Conservation (phyloP, 768 basidiomycete genomes). For the Cystobasidium ongulense region DNA sequence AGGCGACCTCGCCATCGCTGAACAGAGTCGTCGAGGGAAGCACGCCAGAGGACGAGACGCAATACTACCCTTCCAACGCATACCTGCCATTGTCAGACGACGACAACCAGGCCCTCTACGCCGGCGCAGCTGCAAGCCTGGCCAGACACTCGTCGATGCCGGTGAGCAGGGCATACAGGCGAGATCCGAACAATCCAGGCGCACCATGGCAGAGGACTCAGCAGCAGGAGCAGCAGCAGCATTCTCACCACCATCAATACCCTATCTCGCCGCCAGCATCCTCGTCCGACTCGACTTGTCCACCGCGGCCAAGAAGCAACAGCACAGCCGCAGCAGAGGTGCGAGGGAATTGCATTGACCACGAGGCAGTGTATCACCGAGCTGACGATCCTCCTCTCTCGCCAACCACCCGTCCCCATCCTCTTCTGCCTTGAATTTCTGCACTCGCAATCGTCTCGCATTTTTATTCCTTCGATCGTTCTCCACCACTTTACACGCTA, state of each 20-base stretch:
- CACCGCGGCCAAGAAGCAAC: neutral
- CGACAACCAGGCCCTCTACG: neutral
- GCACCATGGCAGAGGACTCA: neutral
- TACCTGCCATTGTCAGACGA: neutral
- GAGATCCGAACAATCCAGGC: neutral
- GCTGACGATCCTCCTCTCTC: neutral
- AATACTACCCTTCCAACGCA: neutral
- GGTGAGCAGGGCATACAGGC: slow-evolving; percentile 6
- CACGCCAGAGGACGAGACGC: neutral
- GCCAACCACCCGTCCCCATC: too few relatives aligned
- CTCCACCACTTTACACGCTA: neutral
- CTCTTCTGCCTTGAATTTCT: too few relatives aligned
- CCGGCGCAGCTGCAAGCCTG: neutral
- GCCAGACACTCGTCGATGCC: slow-evolving; percentile 16
- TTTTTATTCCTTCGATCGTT: too few relatives aligned
- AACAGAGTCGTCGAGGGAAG: neutral
- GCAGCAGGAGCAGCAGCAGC: neutral
- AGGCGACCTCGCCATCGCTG: neutral
- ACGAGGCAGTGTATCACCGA: neutral
- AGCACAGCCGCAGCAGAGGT: neutral
- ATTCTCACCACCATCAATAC: neutral
- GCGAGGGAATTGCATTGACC: neutral
- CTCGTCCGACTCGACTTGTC: neutral
- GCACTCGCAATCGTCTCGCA: too few relatives aligned
- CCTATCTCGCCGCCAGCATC: neutral